phyloP scores from a whole-genome alignment of 495 filamentous ascomycete genomes.

The Neurospora sp. region DNA sequence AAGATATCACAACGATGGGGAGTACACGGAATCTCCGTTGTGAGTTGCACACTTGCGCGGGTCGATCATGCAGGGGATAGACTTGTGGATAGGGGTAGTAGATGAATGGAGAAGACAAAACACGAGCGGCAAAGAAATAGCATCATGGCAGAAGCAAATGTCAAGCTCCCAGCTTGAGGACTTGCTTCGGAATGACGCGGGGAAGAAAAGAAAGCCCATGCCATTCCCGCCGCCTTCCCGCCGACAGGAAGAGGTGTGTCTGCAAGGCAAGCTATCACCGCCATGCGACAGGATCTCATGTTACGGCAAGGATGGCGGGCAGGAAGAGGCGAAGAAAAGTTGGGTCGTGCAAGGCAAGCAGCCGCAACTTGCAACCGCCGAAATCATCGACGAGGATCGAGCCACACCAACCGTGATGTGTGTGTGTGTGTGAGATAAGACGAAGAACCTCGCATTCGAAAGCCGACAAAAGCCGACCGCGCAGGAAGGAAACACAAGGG shows the following conservation, averaged over 20 bases:
- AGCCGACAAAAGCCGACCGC: conserved; percentile 31
- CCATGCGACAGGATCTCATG: not conserved
- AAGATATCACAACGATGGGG: not conserved
- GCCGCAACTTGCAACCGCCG: not conserved
- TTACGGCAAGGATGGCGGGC: not conserved
- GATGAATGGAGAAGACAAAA: not conserved
- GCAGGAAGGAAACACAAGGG: conserved; percentile 5
- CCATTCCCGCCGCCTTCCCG: not conserved
- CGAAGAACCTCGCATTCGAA: not conserved
- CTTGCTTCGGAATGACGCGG: not conserved
- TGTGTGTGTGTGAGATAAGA: conserved; percentile 1
- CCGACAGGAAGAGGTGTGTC: not conserved
- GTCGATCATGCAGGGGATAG: not conserved
- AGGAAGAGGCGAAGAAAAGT: not conserved
- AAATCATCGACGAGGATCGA: not conserved
- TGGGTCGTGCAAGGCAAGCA: conserved; percentile 5
- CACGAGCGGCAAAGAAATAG: not conserved
- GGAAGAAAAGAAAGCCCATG: not conserved
- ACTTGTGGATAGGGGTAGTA: not conserved
- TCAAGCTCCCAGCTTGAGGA: not conserved
- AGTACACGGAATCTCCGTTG: not conserved
- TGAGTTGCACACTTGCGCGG: not conserved
- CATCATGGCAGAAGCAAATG: not conserved
- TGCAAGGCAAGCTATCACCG: not conserved
- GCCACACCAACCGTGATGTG: not conserved